Base-by-base conservation (phyloP, 108 stramenopile genomes). In the Cyclotella distinguenda region DNA sequence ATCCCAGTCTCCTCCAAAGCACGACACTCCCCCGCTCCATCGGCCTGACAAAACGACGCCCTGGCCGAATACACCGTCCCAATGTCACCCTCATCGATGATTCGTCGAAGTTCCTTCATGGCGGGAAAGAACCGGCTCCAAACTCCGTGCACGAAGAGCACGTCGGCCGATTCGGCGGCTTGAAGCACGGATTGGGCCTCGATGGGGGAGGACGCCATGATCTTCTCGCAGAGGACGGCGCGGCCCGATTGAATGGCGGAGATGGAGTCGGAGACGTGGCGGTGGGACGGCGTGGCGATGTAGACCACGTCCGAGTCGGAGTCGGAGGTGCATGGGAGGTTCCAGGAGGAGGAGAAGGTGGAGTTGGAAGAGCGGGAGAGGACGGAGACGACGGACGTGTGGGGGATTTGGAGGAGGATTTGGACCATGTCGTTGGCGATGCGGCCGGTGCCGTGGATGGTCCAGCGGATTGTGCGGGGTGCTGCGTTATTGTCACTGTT, bases 51-150 rank as follows among this genome's bases (percentile, higher is more conserved):
- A 60, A 81, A 81, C 5, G 56, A 60, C n/a, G 80, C 80, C 43
- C 76, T 65, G 10, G 80, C 80, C 11, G 71, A 68, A 34, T 60
- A n/a, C 27, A 81, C 50, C 19, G 55, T 60, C 5, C 80, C 80
- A 1, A 81, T 81, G 10, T 72, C 72, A 23, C 80, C 80, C 23
- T 62, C 58, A 1, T 63, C 47, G 21, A 81, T 77, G 13, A 77
- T 56, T 16, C 77, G 33, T 42, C 79, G 49, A 39, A 81, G 68
- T 32, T 77, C 65, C 27, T 58, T 34, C 77, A 81, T 81, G 25
- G 76, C 80, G 25, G 80, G 80, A 53, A 81, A 81, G 72, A 81
- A 81, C 25, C 80, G 58, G 19, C 64, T 66, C 80, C 80, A 81
- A 7, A 81, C 80, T 45, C 77, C 80, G 45, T 81, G 81, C 8